Base-by-base conservation (phyloP, 306 rosid genomes). In the Alnus rubra region DNA sequence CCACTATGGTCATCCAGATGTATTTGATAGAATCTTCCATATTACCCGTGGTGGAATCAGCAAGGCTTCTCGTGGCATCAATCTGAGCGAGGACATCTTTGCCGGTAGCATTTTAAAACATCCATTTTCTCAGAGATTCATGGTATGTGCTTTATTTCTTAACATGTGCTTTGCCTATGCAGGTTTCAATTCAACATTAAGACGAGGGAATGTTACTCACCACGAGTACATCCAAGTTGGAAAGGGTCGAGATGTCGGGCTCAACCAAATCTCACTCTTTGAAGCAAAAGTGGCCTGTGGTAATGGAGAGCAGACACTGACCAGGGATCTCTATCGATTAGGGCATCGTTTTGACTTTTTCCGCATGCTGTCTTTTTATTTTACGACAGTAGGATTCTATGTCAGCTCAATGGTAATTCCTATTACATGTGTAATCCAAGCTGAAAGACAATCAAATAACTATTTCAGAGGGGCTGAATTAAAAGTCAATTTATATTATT, bases 41-140 rank as follows among this genome's bases (percentile, higher is more conserved):
- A 91, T 95, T 59, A 95, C 99, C 71, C 99, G 99, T 65, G 99
- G 99, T 80, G 99, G 99, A 65, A 89, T 93, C n/a, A 95, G 99
- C 87, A 95, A 95, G 87, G 99, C 99, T 83, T 95, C 99, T 76
- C 88, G 92, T 77, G 98, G 92, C 80, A 88, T 95, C 93, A 89
- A 95, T 82, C 86, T 95, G 75, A 95, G 99, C 53, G 99, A 95
- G 87, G 99, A 95, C 80, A 95, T 95, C 78, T 95, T 95, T 93
- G 98, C 99, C 23, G 99, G 99, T 93, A 88, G 63, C 64, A 68
- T 81, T 74, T 76, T 69, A 56, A 77, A 79, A 62, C 74, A 75
- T 74, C 58, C 71, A 53, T 59, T 54, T 49, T 35, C 69, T 68
- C 69, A 70, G 69, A 18, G 45, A 69, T 10, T 60, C 71, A 45